Conservation (phyloP, 352 stramenopile genomes). For the Aphanomyces astaci region DNA sequence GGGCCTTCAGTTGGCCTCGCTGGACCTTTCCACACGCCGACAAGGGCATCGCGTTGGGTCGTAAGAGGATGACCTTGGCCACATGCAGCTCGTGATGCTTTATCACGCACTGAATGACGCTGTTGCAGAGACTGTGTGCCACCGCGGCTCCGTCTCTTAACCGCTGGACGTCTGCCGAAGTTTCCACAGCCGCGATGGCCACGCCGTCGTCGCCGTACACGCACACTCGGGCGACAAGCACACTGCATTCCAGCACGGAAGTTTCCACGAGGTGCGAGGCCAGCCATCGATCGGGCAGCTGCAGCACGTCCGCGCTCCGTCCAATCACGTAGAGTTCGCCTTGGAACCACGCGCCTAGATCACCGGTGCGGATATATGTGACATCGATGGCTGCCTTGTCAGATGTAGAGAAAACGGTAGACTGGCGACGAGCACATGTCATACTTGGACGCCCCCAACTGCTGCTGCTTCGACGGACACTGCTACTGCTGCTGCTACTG, state of each 20-base stretch:
- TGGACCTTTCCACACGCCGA: background rate
- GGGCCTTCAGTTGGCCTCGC: background rate
- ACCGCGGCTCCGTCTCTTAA: background rate
- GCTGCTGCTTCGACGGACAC: too few relatives aligned
- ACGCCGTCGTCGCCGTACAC: background rate
- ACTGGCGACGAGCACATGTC: too few relatives aligned
- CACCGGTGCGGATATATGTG: constrained; percentile 50
- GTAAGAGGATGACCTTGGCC: background rate
- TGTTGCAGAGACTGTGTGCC: background rate
- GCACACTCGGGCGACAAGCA: background rate
- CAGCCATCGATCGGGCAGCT: background rate
- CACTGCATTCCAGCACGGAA: background rate
- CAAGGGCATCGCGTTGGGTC: background rate
- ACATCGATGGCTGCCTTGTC: constrained; percentile 42
- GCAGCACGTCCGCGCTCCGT: constrained; percentile 15
- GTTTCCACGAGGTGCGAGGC: background rate
- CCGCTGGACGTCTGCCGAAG: background rate
- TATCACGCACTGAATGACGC: background rate
- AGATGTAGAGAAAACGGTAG: too few relatives aligned
- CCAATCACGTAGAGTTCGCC: constrained; percentile 65
- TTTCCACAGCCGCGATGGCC: background rate
- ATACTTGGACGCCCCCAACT: too few relatives aligned
- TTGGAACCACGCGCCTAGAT: constrained; percentile 56
- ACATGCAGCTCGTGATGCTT: background rate
- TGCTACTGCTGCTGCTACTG: too few relatives aligned